A percentile compares a stretch with the other conserved stretches of the same genome.
These are phyloP conservation scores for Austroboletus novae-zelandiae DNA, from an alignment of 1,284 basidiomycete species.

Conservation along the genomic window DNA sequence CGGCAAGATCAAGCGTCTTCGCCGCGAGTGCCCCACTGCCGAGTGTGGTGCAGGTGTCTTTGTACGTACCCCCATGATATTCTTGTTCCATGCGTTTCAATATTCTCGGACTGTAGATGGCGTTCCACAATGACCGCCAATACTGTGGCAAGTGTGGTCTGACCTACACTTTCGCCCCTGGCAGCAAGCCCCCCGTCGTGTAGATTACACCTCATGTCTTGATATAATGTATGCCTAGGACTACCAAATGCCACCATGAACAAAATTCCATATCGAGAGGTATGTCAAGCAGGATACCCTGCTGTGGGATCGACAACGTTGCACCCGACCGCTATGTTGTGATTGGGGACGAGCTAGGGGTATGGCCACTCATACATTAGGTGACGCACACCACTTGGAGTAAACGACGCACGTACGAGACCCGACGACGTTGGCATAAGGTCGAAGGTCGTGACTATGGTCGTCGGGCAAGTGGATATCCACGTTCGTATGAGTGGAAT, in stretches of 20 bases:
- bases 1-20: conserved; percentile 98
- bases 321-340: too few species aligned
- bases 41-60: conserved; percentile 96
- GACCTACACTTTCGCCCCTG: conserved; percentile 87
- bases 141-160: conserved; percentile 94
- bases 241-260: conserved; percentile 8
- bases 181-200: conserved; percentile 69
- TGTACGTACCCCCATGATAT: conserved; percentile 46
- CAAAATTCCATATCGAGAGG: not conserved
- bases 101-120: conserved; percentile 57
- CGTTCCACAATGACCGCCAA: conserved; percentile 93
- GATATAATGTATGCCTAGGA: conserved; percentile 13
- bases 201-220: conserved; percentile 33
- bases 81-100: not conserved
- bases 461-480: too few species aligned
- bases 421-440: too few species aligned
- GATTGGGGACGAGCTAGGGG: too few species aligned
- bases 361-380: too few species aligned
- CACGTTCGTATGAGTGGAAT: too few species aligned
- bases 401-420: too few species aligned
- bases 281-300: too few species aligned
- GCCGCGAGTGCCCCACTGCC: conserved; percentile 91
- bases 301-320: too few species aligned
- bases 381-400: too few species aligned
- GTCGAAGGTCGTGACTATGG: too few species aligned